Base-by-base conservation (phyloP, 495 filamentous ascomycete species). In the Chaetomium fimeti region DNA sequence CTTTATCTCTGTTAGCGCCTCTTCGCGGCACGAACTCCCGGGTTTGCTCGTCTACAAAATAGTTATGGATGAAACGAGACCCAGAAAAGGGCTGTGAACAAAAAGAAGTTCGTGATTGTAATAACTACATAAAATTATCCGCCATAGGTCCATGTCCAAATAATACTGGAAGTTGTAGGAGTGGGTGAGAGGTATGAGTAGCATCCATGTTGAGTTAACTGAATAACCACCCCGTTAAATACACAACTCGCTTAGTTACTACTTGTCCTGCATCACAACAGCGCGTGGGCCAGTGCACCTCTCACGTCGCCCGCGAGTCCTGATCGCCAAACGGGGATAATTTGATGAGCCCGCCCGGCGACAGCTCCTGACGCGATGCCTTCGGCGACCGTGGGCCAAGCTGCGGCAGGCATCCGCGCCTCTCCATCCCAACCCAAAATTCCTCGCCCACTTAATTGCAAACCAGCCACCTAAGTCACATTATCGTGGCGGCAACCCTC, bases 291-390 rank as follows among this genome's bases (percentile, higher is more conserved):
- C 25, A 32, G 48, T 36, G 32, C 57, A n/a, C 42, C 56, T 32
- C 57, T 25, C 59, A 47, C 64, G 64, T 66, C 64, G 62, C 64
- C 58, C 25, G 49, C 51, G 27, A 22, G 29, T 63, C 48, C 49
- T 32, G 60, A 67, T 61, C 61, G 65, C 65, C 65, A 67, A 60
- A 67, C 52, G 61, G 60, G 32, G 65, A 63, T 63, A 45, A 63
- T 58, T 57, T 56, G 60, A 45, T 62, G 53, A 61, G 51, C 49
- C 48, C 42, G 65, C 49, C 62, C 32, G 32, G 32, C 32, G 58
- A 67, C 56, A 63, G 57, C 40, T 48, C 58, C 61, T 62, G 60
- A 72, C 70, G 68, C 66, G 70, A 72, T 72, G 68, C 28, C 66
- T 67, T 70, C 67, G 60, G 57, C n/a, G 59, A 58, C 24, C 8